Conservation (phyloP, 2,329 filamentous ascomycete species). For the Penicillium janthinellum region DNA sequence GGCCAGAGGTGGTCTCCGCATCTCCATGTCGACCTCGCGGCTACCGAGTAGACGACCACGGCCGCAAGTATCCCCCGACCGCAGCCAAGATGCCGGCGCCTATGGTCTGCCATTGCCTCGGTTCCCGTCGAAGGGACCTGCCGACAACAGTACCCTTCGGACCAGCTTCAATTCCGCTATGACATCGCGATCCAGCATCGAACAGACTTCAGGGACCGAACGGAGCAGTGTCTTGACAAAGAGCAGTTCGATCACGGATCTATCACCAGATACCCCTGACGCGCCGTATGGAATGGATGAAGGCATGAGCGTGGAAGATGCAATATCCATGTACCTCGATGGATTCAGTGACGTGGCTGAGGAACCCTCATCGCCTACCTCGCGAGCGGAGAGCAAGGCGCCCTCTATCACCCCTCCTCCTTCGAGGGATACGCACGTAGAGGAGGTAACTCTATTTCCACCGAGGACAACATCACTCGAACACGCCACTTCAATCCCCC, state of each 20-base stretch:
- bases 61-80: conserved; percentile 29
- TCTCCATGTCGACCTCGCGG: conserved; percentile 42
- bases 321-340: conserved; percentile 62
- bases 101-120: conserved; percentile 34
- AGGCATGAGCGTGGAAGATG: conserved; percentile 62
- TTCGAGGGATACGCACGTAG: conserved; percentile 30
- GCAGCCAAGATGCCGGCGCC: conserved; percentile 25
- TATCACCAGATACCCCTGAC: conserved; percentile 61
- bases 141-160: conserved; percentile 47
- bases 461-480: conserved; percentile 23
- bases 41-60: conserved; percentile 34
- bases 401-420: conserved; percentile 31
- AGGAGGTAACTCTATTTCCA: conserved; percentile 26
- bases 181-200: conserved; percentile 61
- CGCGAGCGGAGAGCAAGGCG: conserved; percentile 35
- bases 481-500: conserved; percentile 25
- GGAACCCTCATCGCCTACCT: conserved; percentile 38
- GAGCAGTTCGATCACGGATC: conserved; percentile 71
- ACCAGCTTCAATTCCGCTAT: conserved; percentile 63
- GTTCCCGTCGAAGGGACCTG: conserved; percentile 33
- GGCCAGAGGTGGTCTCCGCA: conserved; percentile 33
- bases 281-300: conserved; percentile 60
- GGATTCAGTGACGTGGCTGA: conserved; percentile 55
- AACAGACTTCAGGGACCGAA: conserved; percentile 68
- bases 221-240: conserved; percentile 81